Conservation (phyloP, 352 stramenopile genomes). For the Albugo candida region DNA sequence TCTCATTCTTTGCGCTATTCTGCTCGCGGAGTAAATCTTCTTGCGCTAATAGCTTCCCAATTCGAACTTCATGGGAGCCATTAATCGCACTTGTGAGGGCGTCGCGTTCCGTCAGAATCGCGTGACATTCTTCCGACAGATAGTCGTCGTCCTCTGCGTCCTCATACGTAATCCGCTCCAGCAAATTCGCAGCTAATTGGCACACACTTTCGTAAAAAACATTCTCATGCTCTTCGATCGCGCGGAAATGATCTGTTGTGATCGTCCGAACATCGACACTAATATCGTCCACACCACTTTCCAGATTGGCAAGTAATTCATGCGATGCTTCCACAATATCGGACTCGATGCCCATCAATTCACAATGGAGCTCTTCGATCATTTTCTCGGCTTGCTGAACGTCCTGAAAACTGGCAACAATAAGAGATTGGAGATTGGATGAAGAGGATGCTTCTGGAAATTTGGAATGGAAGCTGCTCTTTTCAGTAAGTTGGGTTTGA, state of each 20-base stretch:
- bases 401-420: conserved; percentile 32
- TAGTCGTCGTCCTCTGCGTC: conserved; percentile 66
- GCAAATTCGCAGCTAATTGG: conserved; percentile 47
- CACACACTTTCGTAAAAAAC: conserved; percentile 79
- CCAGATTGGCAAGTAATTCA: conserved; percentile 37
- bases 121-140: conserved; percentile 54
- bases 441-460: conserved; percentile 1
- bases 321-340: conserved; percentile 58
- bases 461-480: conserved; percentile 12
- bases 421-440: conserved; percentile 2
- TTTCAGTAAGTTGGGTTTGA: conserved; percentile 18
- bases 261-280: conserved; percentile 40
- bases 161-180: conserved; percentile 57
- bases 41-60: conserved; percentile 70
- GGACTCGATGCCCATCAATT: conserved; percentile 81
- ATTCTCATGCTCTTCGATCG: conserved; percentile 81
- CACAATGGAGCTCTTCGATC: conserved; percentile 68
- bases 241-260: conserved; percentile 70
- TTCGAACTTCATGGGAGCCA: conserved; percentile 82
- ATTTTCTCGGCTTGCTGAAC: conserved; percentile 66
- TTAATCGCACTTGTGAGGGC: conserved; percentile 78
- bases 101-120: conserved; percentile 62
- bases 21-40: conserved; percentile 74
- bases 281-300: conserved; percentile 38
- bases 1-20: conserved; percentile 46